Evolutionary conservation across 352 stramenopile genomes (phyloP), one percentile per base, ranked within the genome.

Genomic region (Phytopythium oedochilum): DNA sequence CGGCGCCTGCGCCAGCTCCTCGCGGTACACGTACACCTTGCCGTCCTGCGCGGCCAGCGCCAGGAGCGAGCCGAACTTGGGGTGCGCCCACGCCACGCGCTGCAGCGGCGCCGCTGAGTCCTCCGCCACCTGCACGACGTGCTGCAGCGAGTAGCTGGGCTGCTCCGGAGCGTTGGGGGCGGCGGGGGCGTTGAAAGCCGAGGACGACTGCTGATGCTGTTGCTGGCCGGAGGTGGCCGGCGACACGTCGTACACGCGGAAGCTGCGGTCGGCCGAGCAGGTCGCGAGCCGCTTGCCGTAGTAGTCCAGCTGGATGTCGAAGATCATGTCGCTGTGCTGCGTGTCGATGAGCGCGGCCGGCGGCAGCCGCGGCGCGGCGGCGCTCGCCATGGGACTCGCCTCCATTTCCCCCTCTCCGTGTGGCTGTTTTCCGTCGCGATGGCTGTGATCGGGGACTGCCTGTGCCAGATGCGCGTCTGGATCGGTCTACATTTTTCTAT

Each of bases 291-390:
- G 80, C 57, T 94, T 92, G 60, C 83, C 82, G 58, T 95, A 92
- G 60, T 94, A 95, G 56, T 95, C 83, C 56, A 95, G 71, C 66
- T 95, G 84, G 32, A 94, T 91, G 67, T 95, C 86, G 63, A 91
- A 87, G 56, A 95, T 87, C 79, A 92, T 92, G 66, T 92, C 86
- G 35, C 88, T 89, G 63, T 95, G 86, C 59, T 94, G 83, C 52
- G 83, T 95, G 64, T 94, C 83, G 42, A 95, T 86, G 49, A 78
- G 90, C 28, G 66, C 60, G 46, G 80, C 53, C 8, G 83, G 76
- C 25, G 64, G 47, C n/a, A 78, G 61, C 10, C 72, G 76, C 43
- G 42, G 22, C 12, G 42, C 42, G 11, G 23, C 45, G 22, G 57
- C 23, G 20, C 52, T 36, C 31, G 28, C 22, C 53, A 52, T 52